Evolutionary conservation across 2,329 filamentous ascomycete species (phyloP).

Genomic region (Xylariaceae sp.): DNA sequence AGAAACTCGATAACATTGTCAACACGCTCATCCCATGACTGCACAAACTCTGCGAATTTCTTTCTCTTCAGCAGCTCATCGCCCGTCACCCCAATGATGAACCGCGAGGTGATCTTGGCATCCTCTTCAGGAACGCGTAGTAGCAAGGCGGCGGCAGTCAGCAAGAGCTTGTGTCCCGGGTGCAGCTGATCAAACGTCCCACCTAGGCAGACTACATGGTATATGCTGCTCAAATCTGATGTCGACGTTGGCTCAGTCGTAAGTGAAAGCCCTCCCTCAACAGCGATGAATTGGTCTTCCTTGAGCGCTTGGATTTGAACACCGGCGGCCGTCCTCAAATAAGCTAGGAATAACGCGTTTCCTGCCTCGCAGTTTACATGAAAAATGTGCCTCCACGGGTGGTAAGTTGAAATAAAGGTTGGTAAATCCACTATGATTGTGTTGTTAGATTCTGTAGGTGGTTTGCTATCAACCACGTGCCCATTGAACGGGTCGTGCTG

Average conservation of each 20-base stretch:
- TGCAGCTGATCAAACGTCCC: constrained; percentile 98
- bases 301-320: constrained; percentile 46
- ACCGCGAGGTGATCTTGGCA: constrained; percentile 45
- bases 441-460: constrained; percentile 42
- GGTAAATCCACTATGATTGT: constrained; percentile 49
- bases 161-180: constrained; percentile 89
- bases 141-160: constrained; percentile 80
- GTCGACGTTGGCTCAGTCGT: constrained; percentile 27
- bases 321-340: constrained; percentile 46
- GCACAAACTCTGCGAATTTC: constrained; percentile 76
- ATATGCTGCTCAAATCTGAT: constrained; percentile 32
- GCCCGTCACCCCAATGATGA: constrained; percentile 85
- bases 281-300: constrained; percentile 49
- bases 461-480: constrained; percentile 34
- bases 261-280: constrained; percentile 53
- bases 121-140: constrained; percentile 50
- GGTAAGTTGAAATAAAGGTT: constrained; percentile 51
- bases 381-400: constrained; percentile 65
- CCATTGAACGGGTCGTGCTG: constrained; percentile 50
- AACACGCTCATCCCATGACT: constrained; percentile 76
- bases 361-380: constrained; percentile 64
- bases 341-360: constrained; percentile 53
- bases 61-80: constrained; percentile 86
- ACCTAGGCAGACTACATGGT: constrained; percentile 73
- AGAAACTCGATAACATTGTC: constrained; percentile 70